Base-by-base conservation (phyloP, 169 alveolate genomes). In the Plasmodium blacklocki region DNA sequence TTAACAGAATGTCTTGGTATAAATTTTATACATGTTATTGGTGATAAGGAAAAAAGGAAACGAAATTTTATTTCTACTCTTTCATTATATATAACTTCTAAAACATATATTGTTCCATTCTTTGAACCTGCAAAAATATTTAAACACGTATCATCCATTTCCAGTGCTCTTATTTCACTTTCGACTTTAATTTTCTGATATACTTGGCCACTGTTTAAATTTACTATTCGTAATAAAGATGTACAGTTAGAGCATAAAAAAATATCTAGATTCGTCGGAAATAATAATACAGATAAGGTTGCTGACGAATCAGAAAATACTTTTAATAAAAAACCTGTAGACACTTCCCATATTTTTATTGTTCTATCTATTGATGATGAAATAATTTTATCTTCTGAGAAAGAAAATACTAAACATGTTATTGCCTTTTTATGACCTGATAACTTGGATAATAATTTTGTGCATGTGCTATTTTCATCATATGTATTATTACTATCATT, bases 321-420 rank as follows among this genome's bases (percentile, higher is more conserved):
- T 88, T 95, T 95, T 43, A 95, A 88, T 59, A 95, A 88, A 43
- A 93, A 95, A 1, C 97, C 97, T 6, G 96, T 95, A 75, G 88
- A 39, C n/a, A 95, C 96, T 62, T 94, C 93, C 95, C 96, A 95
- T 52, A 96, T 94, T 70, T 96, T 93, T 54, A 95, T 95, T n/a
- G 97, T 95, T 93, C 94, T 92, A 78, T 95, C 97, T 18, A 95
- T 96, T 18, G 97, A 95, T 0, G 97, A 74, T 0, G 97, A 92
- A 45, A 95, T 93, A 45, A 94, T 78, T 73, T 94, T 95, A 63
- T 94, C 92, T 39, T 73, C 94, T 19, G 93, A 70, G 3, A 88
- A 74, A 39, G 95, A 75, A 88, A 94, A 94, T 5, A 91, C 91
- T 88, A 94, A 72, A 49, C 95, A 94, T 5, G 96, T 94, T 18